Evolutionary conservation across 805 yeast species (phyloP), one percentile per base, ranked within the genome.

Genomic region (Myxozyma geophila): DNA sequence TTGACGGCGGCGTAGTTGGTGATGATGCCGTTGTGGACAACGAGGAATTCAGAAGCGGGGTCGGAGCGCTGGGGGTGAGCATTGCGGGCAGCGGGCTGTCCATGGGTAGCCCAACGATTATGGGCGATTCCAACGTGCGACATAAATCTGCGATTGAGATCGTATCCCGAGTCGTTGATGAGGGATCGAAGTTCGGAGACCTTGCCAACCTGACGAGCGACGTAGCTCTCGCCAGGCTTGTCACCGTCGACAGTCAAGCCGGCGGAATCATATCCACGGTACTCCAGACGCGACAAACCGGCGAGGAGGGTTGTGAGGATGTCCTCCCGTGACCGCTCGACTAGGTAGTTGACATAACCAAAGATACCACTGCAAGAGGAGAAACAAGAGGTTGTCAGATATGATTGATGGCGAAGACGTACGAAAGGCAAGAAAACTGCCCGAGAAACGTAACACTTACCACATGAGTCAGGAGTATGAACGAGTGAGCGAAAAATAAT

Each of bases 31-130:
- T 95, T 95, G 81, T 95, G 99, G 58, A 95, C 98, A 69, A 95
- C 87, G 51, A 90, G 85, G 73, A 95, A 95, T 77, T 92, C 96
- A 70, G 88, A 88, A 51, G 78, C 77, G 9, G 84, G 83, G 76
- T 91, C 99, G 0, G 97, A 90, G 69, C 92, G 82, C 75, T 93
- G 98, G 54, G 99, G 99, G 77, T 95, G 99, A 75, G 98, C 95
- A 81, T 95, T 95, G 66, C 77, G 72, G 67, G 83, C 85, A 69
- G 85, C 86, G 61, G 98, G 98, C 72, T 87, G 90, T 78, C 99
- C 99, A 77, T 95, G 99, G 44, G 99, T 95, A 58, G 99, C 99
- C 99, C 99, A 95, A 82, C 99, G 89, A 13, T 99, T 95, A 79
- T 95, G 99, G 23, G 99, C 98, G 76, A 95, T 95, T 75, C 97